Conservation (phyloP, 179 eudicot species). For the Carnegiea gigantea region DNA sequence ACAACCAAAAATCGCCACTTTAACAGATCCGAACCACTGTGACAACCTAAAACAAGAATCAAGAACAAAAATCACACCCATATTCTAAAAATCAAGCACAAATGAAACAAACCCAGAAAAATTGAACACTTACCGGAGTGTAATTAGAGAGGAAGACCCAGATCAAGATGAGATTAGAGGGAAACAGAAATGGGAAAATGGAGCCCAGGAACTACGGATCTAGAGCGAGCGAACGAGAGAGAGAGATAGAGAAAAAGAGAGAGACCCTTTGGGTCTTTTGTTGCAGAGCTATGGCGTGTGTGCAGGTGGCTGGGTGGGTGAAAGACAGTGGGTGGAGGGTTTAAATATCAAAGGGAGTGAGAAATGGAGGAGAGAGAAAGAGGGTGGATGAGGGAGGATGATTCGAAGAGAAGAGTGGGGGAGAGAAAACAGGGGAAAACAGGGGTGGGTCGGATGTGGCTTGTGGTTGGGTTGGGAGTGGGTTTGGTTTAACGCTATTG, state of each 20-base stretch:
- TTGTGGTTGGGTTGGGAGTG: neutral
- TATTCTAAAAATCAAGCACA: neutral
- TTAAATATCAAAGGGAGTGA: slow-evolving; percentile 1
- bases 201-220: slow-evolving; percentile 10
- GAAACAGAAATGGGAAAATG: neutral
- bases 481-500: neutral
- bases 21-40: slow-evolving; percentile 24
- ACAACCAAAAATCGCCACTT: neutral
- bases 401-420: neutral
- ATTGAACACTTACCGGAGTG: neutral
- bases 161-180: neutral
- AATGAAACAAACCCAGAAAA: neutral
- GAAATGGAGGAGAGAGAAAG: slow-evolving; percentile 7
- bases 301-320: neutral
- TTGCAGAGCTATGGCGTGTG: neutral
- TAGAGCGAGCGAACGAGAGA: neutral
- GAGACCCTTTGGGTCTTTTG: slow-evolving; percentile 3
- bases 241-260: neutral
- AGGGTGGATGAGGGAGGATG: slow-evolving; percentile 6
- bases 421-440: neutral
- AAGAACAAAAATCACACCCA: slow-evolving; percentile 10
- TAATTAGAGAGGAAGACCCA: neutral
- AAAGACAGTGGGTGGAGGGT: neutral
- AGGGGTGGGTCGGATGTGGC: neutral
- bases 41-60: neutral